phyloP scores from a whole-genome alignment of 495 filamentous ascomycete genomes.

The Hypomontagnella submonticulosa region DNA sequence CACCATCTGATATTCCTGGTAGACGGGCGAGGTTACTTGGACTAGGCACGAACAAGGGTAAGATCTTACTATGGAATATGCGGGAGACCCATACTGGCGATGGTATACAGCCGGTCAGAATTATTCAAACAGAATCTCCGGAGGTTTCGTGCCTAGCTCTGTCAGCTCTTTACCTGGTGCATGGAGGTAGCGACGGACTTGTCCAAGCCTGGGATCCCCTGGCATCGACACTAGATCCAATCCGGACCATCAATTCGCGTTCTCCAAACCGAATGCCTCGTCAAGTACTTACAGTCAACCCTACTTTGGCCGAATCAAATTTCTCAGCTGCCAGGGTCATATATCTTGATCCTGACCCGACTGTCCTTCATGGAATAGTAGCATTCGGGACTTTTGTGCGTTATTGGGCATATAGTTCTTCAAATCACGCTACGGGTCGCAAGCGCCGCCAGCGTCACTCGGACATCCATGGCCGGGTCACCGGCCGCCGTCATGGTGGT shows the following conservation, averaged over 20 bases:
- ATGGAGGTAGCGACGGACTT: constrained; percentile 93
- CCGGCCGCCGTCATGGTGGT: constrained; percentile 53
- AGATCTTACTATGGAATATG: constrained; percentile 85
- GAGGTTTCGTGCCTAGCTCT: constrained; percentile 86
- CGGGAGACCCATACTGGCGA: constrained; percentile 67
- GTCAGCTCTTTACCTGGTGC: constrained; percentile 86
- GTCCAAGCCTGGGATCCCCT: constrained; percentile 98
- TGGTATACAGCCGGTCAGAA: constrained; percentile 70
- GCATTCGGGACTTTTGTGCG: constrained; percentile 86
- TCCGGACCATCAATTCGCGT: constrained; percentile 89
- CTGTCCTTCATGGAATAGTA: constrained; percentile 88
- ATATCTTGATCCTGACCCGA: constrained; percentile 88
- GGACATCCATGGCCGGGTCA: constrained; percentile 55
- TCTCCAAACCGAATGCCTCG: constrained; percentile 79
- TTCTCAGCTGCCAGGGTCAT: constrained; percentile 87
- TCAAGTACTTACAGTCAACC: constrained; percentile 53
- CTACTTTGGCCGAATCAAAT: constrained; percentile 65
- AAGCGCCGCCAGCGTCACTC: constrained; percentile 59
- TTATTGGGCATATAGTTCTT: constrained; percentile 93
- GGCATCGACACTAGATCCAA: constrained; percentile 78
- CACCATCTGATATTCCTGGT: constrained; percentile 74
- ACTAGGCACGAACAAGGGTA: constrained; percentile 81
- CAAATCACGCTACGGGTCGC: constrained; percentile 52
- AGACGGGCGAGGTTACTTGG: constrained; percentile 84
- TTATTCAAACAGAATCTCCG: constrained; percentile 92